Evolutionary conservation across 371 early-diverging fungal species (phyloP).

Genomic region (Syncephalastrum racemosum): DNA sequence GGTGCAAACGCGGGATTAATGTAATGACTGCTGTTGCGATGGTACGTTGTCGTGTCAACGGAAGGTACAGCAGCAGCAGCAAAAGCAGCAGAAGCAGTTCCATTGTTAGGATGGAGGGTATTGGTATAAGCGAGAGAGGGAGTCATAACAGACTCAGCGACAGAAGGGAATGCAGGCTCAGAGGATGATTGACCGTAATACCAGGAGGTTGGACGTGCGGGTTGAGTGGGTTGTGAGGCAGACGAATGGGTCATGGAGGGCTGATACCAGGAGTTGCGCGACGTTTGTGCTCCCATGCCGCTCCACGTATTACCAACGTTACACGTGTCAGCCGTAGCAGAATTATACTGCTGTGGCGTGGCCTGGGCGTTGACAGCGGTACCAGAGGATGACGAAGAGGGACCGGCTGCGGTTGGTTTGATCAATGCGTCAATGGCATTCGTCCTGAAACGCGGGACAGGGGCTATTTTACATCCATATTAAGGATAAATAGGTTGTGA

Average conservation of each 20-base stretch:
- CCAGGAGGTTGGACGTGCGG: conserved; percentile 13
- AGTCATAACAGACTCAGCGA: no score
- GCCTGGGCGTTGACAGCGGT: conserved; percentile 4
- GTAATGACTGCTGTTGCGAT: no score
- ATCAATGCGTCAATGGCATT: conserved; percentile 44
- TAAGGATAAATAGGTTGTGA: not conserved
- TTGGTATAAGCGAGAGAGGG: no score
- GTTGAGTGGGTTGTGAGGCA: no score
- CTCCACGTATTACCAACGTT: no score
- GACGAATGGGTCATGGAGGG: conserved; percentile 1
- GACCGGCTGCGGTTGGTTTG: conserved; percentile 13
- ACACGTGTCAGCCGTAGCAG: no score
- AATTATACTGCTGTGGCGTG: conserved; percentile 6
- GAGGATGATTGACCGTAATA: conserved; percentile 9
- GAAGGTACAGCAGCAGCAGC: no score
- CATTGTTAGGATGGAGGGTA: no score
- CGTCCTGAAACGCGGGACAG: conserved; percentile 39
- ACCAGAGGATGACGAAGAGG: not conserved
- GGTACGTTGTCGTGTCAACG: no score
- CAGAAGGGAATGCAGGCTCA: not conserved
- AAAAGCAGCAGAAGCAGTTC: no score
- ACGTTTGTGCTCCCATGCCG: conserved; percentile 14
- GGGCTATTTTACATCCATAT: conserved; percentile 25
- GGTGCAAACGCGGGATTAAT: not conserved
- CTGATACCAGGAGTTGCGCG: conserved; percentile 14